A percentile compares a stretch with the other conserved stretches of the same genome.
phyloP scores from a whole-genome alignment of 306 rosid species.

The Herpetospermum pedunculosum region DNA sequence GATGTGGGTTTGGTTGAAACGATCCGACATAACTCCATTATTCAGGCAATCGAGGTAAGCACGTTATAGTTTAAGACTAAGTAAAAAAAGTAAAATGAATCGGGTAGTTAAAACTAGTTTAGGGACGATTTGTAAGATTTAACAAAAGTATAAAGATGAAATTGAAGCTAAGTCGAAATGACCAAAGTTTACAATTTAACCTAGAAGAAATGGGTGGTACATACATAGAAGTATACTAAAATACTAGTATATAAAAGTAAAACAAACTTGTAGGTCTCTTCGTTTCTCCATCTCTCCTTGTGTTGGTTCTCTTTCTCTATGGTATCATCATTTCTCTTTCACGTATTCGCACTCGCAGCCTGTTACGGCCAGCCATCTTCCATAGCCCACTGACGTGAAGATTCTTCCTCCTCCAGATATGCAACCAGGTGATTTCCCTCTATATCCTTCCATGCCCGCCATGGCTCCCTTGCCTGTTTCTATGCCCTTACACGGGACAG shows the following conservation, averaged over 20 bases:
- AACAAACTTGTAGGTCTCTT: not conserved
- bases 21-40: no score
- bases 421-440: slow-evolving; percentile 56
- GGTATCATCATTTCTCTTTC: not conserved
- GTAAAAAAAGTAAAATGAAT: no score
- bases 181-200: no score
- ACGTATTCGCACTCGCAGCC: not conserved
- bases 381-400: not conserved
- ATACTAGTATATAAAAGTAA: not conserved
- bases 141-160: no score
- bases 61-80: no score
- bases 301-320: not conserved
- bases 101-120: no score
- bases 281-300: no score
- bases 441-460: slow-evolving; percentile 35
- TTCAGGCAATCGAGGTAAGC: no score
- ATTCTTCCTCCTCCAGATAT: slow-evolving; percentile 14
- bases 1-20: no score
- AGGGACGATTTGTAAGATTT: no score
- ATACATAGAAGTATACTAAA: not conserved
- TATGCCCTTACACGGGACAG: slow-evolving; percentile 17
- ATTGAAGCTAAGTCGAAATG: no score
- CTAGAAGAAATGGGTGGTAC: not conserved
- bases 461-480: slow-evolving; percentile 13
- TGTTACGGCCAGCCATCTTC: not conserved